Evolutionary conservation across 768 basidiomycete genomes (phyloP).

Genomic region (Boletellus ananas): DNA sequence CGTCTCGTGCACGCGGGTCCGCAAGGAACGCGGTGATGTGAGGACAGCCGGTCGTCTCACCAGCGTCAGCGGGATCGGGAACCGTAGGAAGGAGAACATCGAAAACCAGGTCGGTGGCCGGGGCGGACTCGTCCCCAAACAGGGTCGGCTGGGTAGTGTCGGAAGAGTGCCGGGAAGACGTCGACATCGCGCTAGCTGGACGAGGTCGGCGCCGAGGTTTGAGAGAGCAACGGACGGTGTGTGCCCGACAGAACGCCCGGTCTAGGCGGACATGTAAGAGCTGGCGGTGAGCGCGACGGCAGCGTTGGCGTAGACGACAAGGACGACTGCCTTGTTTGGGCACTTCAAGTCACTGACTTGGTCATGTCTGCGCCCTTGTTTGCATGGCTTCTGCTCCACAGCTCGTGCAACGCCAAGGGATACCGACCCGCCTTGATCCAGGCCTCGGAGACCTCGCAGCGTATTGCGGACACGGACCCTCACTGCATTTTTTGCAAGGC

Average conservation of each 20-base stretch:
- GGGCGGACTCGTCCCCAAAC: slow-evolving; percentile 24
- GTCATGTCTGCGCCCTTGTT: slow-evolving; percentile 1
- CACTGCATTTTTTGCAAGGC: slow-evolving; percentile 42
- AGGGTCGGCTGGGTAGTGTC: slow-evolving; percentile 28
- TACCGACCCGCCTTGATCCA: background rate
- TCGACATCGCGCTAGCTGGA: slow-evolving; percentile 21
- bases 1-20: slow-evolving; percentile 27
- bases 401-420: background rate
- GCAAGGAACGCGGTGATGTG: slow-evolving; percentile 41
- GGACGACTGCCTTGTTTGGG: slow-evolving; percentile 16
- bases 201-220: background rate
- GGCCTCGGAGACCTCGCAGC: background rate
- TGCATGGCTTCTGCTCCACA: slow-evolving; percentile 8
- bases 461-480: background rate
- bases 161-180: slow-evolving; percentile 14
- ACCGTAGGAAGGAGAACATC: slow-evolving; percentile 7
- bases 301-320: too few relatives aligned
- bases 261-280: background rate
- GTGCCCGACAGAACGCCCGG: background rate
- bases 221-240: background rate
- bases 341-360: background rate
- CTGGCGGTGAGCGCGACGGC: background rate
- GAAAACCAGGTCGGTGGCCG: slow-evolving; percentile 9
- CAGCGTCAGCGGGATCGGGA: slow-evolving; percentile 12
- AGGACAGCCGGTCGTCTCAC: slow-evolving; percentile 24